Evolutionary conservation across 352 stramenopile genomes (phyloP).

Genomic region (Phytophthora crassamura): DNA sequence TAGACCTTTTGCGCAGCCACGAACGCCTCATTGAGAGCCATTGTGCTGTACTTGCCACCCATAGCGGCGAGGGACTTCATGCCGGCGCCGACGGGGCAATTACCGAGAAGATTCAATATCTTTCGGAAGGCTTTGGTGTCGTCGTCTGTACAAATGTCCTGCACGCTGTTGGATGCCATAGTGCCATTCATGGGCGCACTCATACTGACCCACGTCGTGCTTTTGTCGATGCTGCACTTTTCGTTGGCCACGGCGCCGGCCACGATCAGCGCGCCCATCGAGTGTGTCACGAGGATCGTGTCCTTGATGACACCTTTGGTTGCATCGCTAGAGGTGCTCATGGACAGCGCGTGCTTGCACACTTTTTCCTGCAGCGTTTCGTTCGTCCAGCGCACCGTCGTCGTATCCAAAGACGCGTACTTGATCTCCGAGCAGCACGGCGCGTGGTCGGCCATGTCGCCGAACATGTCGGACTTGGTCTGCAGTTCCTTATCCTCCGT

Average conservation of each 20-base stretch:
- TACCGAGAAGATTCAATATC: conserved; percentile 42
- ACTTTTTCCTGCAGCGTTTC: conserved; percentile 40
- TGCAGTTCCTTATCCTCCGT: conserved; percentile 29
- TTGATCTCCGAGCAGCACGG: conserved; percentile 53
- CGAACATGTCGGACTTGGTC: conserved; percentile 34
- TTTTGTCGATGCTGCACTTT: conserved; percentile 53
- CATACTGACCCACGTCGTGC: conserved; percentile 53
- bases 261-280: conserved; percentile 54
- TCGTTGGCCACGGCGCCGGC: conserved; percentile 47
- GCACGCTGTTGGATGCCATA: conserved; percentile 53
- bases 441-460: conserved; percentile 39
- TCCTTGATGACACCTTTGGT: conserved; percentile 35
- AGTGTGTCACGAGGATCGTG: conserved; percentile 56
- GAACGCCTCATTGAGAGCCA: conserved; percentile 39
- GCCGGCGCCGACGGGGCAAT: conserved; percentile 40
- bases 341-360: conserved; percentile 40
- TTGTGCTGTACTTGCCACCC: conserved; percentile 41
- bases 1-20: conserved; percentile 39
- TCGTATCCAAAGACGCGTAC: conserved; percentile 47
- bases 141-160: conserved; percentile 45
- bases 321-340: conserved; percentile 29
- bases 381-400: conserved; percentile 41
- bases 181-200: conserved; percentile 54
- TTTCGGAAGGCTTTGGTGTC: conserved; percentile 36
- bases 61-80: conserved; percentile 53